phyloP scores from a whole-genome alignment of 179 eudicot genomes.

The Corrigiola litoralis region DNA sequence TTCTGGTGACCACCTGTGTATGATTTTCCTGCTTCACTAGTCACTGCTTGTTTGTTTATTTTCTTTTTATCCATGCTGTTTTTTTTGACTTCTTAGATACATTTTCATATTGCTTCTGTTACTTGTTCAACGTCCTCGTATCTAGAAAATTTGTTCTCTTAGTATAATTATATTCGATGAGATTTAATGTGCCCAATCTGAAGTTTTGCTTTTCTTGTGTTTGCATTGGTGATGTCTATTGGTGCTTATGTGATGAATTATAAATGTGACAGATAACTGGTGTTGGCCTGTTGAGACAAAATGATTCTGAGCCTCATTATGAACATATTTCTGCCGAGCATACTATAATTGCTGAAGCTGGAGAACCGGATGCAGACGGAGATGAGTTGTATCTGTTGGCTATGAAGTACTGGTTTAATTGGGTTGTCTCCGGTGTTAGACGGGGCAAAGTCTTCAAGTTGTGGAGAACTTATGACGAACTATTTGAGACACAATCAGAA shows the following conservation, averaged over 20 bases:
- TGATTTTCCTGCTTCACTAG: background rate
- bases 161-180: background rate
- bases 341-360: conserved; percentile 18
- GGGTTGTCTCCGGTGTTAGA: conserved; percentile 49
- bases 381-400: conserved; percentile 43
- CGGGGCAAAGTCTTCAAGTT: conserved; percentile 46
- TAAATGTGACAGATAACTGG: conserved; percentile 64
- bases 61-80: background rate
- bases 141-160: background rate
- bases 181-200: background rate
- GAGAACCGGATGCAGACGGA: conserved; percentile 31
- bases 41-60: background rate
- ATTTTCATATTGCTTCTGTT: too few species aligned
- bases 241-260: background rate
- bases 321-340: conserved; percentile 30
- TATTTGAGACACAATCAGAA: conserved; percentile 44
- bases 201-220: background rate
- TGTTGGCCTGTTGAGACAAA: conserved; percentile 69
- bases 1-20: background rate
- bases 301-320: conserved; percentile 37
- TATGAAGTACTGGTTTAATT: conserved; percentile 36
- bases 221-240: background rate
- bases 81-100: too few species aligned
- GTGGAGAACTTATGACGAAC: conserved; percentile 59
- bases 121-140: background rate